These are phyloP conservation scores for Salix suchowensis DNA, from an alignment of 345 rosid species.

Conservation along the genomic window DNA sequence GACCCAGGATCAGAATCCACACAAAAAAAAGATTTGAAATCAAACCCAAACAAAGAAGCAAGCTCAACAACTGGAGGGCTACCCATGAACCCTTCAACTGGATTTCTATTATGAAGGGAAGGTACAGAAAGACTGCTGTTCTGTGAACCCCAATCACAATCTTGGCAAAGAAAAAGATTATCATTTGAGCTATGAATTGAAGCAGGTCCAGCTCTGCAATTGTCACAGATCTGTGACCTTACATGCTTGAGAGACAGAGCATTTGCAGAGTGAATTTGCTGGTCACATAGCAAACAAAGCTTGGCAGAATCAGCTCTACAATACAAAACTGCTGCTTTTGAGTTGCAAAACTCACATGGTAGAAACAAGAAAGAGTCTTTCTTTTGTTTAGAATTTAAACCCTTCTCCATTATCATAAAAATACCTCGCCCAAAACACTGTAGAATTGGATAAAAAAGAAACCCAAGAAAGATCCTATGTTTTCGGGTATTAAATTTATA, in stretches of 20 bases:
- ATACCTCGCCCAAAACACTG: not conserved
- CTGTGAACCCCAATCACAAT: conserved; percentile 30
- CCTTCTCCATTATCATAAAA: not conserved
- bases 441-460: no score
- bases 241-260: conserved; percentile 18
- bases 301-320: conserved; percentile 23
- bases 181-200: conserved; percentile 23
- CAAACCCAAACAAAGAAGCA: conserved; percentile 25
- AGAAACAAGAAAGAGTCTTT: conserved; percentile 1
- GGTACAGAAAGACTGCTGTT: conserved; percentile 16
- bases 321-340: conserved; percentile 16
- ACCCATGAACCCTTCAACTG: conserved; percentile 37
- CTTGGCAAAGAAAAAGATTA: conserved; percentile 31
- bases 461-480: no score
- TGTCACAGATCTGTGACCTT: conserved; percentile 19
- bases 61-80: conserved; percentile 34
- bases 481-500: not conserved
- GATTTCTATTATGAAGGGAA: conserved; percentile 10
- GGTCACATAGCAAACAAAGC: conserved; percentile 23
- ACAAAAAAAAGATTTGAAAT: conserved; percentile 7
- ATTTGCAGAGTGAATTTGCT: conserved; percentile 22
- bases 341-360: conserved; percentile 19
- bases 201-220: conserved; percentile 19
- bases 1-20: not conserved
- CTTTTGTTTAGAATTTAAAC: not conserved